phyloP scores from a whole-genome alignment of 2,329 filamentous ascomycete genomes.

The Trichoderma sp. region DNA sequence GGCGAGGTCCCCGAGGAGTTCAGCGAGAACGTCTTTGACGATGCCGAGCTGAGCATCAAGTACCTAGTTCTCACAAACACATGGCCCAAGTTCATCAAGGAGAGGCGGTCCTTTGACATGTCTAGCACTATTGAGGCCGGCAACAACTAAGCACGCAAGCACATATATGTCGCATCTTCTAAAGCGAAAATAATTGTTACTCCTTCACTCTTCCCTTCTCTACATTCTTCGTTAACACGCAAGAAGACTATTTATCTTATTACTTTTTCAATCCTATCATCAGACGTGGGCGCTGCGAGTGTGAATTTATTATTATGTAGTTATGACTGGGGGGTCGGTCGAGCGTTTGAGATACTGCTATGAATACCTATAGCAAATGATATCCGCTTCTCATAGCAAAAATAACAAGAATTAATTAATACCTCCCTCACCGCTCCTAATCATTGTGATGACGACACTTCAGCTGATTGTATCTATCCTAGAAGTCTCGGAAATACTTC shows the following conservation, averaged over 20 bases:
- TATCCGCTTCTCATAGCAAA: neutral
- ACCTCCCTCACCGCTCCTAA: too few relatives aligned
- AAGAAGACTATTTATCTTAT: neutral
- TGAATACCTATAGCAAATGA: neutral
- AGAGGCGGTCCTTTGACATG: constrained; percentile 37
- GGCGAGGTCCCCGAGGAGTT: constrained; percentile 56
- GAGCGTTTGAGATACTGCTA: neutral
- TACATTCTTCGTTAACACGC: neutral
- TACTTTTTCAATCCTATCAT: neutral
- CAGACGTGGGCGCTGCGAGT: neutral
- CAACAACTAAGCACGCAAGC: neutral
- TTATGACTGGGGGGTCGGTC: neutral
- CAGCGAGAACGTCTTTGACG: constrained; percentile 58
- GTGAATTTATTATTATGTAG: neutral
- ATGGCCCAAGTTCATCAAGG: constrained; percentile 60
- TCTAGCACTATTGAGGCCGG: constrained; percentile 26
- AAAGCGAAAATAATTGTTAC: constrained; percentile 11
- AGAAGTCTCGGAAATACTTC: neutral
- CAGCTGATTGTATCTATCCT: neutral
- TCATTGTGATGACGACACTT: too few relatives aligned
- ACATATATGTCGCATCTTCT: neutral
- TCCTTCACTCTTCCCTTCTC: neutral
- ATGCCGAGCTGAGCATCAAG: constrained; percentile 62
- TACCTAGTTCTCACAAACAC: constrained; percentile 70
- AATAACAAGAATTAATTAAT: neutral